These are phyloP conservation scores for Cryptomeria japonica DNA, from an alignment of 75 land plant genomes.

Conservation along the genomic window DNA sequence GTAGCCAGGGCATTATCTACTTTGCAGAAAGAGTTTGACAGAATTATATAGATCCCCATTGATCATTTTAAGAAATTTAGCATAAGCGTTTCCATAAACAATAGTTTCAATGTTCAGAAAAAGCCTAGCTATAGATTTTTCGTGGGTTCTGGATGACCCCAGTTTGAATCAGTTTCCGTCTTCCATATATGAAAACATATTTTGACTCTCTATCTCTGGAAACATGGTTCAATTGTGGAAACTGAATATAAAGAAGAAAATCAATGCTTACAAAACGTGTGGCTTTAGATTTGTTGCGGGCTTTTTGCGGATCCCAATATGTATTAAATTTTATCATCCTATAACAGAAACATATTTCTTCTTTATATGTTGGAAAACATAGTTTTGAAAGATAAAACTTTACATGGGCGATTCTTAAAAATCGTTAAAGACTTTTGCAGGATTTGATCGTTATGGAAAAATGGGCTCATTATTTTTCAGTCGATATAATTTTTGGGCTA, in stretches of 20 bases:
- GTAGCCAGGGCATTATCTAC: background rate
- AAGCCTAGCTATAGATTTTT: background rate
- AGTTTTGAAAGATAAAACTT: background rate
- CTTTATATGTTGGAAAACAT: background rate
- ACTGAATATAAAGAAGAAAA: background rate
- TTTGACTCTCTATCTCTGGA: background rate
- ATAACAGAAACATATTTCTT: background rate
- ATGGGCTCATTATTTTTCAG: background rate
- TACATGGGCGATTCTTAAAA: no score
- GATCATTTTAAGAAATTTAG: background rate
- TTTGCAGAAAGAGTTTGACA: background rate
- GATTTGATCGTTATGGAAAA: no score
- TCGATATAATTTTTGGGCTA: background rate
- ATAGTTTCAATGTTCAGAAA: background rate
- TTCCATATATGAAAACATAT: background rate
- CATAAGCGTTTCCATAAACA: background rate
- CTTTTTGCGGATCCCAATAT: background rate
- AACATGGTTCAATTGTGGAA: background rate
- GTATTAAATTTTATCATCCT: background rate
- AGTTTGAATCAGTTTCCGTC: background rate
- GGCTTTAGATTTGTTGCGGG: background rate
- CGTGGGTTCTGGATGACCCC: background rate
- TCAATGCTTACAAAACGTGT: background rate
- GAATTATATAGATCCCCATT: background rate
- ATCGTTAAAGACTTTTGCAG: no score